Evolutionary conservation across 306 rosid species (phyloP), one percentile per base, ranked within the genome.

Genomic region (Quercus alba): DNA sequence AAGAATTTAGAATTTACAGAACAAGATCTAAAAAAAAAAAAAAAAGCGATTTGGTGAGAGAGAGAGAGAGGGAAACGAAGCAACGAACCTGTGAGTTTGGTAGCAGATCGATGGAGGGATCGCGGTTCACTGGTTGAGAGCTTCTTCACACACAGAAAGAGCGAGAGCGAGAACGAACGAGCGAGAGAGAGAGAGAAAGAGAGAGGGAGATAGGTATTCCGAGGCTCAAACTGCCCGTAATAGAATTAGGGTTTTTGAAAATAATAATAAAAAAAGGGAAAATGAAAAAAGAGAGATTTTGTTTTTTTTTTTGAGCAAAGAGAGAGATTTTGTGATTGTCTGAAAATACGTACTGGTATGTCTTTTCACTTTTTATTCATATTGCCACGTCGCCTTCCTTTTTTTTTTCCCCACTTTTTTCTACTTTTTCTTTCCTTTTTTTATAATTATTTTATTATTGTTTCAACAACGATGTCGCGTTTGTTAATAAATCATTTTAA

Each of bases 171-270:
- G 69, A 81, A 71, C 58, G 44, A 64, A 84, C 10, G 75, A 28
- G 67, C 30, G 41, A 73, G 59, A 77, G 62, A 78, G 66, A 52
- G 66, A 52, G 21, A n/a, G 78, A 64, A 19, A 74, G 75, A 76
- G 58, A 77, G 73, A 56, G 49, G 46, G 84, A 70, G 89, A 89
- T 82, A 77, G 89, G 88, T 75, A 81, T 85, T 86, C 63, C 88
- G 80, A 87, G 91, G 93, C 84, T 81, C 73, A 81, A 85, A 82
- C 85, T 87, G 87, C 81, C 85, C 72, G 54, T 13, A 86, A 72
- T 72, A 67, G 86, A 87, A 87, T 89, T 89, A 87, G 93, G 93
- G 93, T 87, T 89, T 89, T 85, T 49, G 15, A 90, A 89, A 49
- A 49, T 49, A 10, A 49, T 9, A 11, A 30, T 30, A 3, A 49